A percentile compares a stretch with the other conserved stretches of the same genome.
Conservation (phyloP, 139 green algal species). For the Closterium sp. region DNA sequence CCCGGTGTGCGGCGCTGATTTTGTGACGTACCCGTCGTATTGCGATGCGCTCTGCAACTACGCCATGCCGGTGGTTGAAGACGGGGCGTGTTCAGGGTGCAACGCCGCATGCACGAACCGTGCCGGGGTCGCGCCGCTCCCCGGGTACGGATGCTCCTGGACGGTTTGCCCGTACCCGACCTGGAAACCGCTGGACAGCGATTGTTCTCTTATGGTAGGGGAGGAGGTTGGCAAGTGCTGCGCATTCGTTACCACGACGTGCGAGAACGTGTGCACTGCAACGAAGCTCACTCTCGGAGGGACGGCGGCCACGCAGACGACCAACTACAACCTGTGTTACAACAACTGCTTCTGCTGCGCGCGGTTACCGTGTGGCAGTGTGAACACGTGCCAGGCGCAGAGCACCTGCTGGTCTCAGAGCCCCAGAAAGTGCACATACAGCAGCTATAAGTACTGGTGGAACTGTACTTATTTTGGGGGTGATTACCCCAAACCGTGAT, state of each 20-base stretch:
- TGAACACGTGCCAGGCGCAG: background rate
- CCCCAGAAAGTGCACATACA: background rate
- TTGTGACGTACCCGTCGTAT: conserved; percentile 10
- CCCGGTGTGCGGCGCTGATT: conserved; percentile 15
- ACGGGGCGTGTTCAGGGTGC: background rate
- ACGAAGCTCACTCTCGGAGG: background rate
- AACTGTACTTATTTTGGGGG: background rate
- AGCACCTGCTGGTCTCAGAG: background rate
- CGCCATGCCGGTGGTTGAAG: background rate
- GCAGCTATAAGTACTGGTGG: background rate
- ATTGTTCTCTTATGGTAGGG: background rate
- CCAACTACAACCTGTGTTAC: background rate
- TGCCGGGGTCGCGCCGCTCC: background rate
- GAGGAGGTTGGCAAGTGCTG: background rate
- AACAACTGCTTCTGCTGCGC: conserved; percentile 1
- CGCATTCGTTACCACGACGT: background rate
- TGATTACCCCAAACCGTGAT: background rate
- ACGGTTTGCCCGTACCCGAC: background rate
- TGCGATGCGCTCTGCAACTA: conserved; percentile 44
- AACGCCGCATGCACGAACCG: background rate
- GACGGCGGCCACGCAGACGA: background rate
- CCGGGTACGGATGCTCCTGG: background rate
- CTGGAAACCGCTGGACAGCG: background rate
- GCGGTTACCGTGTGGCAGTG: background rate
- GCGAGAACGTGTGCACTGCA: background rate